phyloP scores from a whole-genome alignment of 2,329 filamentous ascomycete species.

The Colletotrichum siamense region DNA sequence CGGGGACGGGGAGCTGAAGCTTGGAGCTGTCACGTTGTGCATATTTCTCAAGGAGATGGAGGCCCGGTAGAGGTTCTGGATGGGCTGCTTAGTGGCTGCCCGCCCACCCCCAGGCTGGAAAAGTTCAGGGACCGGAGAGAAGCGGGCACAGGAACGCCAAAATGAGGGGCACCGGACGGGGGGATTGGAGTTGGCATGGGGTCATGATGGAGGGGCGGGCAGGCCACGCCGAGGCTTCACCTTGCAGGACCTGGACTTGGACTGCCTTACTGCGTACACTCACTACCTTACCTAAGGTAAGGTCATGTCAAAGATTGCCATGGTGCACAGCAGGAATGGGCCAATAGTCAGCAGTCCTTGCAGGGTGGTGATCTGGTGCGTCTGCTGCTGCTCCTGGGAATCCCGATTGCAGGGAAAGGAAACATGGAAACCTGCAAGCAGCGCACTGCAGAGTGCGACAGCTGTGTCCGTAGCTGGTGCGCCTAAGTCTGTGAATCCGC shows the following conservation, averaged over 20 bases:
- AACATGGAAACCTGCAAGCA: background rate
- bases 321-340: background rate
- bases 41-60: background rate
- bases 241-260: background rate
- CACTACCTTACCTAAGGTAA: background rate
- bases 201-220: slow-evolving; percentile 9
- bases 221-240: background rate
- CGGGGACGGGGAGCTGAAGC: slow-evolving; percentile 5
- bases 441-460: background rate
- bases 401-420: background rate
- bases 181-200: slow-evolving; percentile 4
- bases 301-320: background rate
- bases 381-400: background rate
- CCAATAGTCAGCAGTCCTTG: background rate
- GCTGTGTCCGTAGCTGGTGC: background rate
- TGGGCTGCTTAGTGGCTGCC: background rate
- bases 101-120: background rate
- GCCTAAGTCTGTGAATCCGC: background rate
- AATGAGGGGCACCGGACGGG: slow-evolving; percentile 17
- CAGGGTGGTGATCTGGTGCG: background rate
- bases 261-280: background rate
- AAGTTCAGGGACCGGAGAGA: slow-evolving; percentile 15
- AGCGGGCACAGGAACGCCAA: slow-evolving; percentile 16
- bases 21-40: background rate
- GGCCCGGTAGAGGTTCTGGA: background rate